Conservation (phyloP, 306 rosid species). For the Oxytropis ochrocephala region DNA sequence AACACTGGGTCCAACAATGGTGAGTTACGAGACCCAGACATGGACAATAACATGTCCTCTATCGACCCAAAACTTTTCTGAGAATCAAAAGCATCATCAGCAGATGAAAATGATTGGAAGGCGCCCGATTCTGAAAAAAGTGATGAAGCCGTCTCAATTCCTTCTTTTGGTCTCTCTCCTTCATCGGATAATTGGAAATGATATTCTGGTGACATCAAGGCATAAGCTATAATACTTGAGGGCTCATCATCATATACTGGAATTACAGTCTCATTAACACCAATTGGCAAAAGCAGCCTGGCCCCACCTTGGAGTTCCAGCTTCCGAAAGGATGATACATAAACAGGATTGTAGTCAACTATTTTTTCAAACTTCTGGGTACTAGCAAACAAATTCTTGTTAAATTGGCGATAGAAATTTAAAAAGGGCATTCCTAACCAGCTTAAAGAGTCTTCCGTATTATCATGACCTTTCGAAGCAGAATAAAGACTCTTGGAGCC, state of each 20-base stretch:
- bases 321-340: constrained; percentile 58
- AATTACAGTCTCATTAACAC: constrained; percentile 67
- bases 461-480: constrained; percentile 43
- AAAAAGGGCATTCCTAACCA: constrained; percentile 71
- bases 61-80: constrained; percentile 50
- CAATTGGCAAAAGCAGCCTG: constrained; percentile 68
- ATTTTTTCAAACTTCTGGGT: constrained; percentile 52
- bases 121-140: constrained; percentile 42
- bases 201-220: constrained; percentile 60
- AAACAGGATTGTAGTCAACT: constrained; percentile 54
- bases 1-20: constrained; percentile 46
- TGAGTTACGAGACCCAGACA: constrained; percentile 61
- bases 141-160: constrained; percentile 31
- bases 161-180: constrained; percentile 50
- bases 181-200: constrained; percentile 49
- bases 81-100: constrained; percentile 55
- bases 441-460: constrained; percentile 54
- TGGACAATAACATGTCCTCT: constrained; percentile 53
- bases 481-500: constrained; percentile 27
- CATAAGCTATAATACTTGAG: constrained; percentile 78
- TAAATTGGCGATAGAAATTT: constrained; percentile 54
- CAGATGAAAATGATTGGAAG: constrained; percentile 42
- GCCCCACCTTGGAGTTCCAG: constrained; percentile 73
- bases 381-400: constrained; percentile 50
- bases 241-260: constrained; percentile 95